Percentiles rank a stretch among this genome's conserved stretches.
Evolutionary conservation across 2,329 filamentous ascomycete species (phyloP).

Genomic region (Ceratocystis ficicola): DNA sequence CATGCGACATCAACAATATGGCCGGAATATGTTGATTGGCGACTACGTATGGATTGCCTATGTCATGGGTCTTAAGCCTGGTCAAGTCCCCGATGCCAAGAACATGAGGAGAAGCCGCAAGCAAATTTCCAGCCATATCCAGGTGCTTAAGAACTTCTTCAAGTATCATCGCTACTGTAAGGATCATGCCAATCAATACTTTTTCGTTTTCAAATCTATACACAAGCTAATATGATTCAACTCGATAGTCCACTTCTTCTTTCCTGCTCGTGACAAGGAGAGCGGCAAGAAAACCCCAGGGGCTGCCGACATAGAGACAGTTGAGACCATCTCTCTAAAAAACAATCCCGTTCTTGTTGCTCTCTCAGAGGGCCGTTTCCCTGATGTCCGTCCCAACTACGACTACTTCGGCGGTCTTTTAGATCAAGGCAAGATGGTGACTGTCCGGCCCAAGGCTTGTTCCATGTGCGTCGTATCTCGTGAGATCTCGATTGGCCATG

Average conservation of each 20-base stretch:
- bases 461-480: conserved; percentile 48
- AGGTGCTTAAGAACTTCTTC: conserved; percentile 57
- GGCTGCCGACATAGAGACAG: conserved; percentile 21
- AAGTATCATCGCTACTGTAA: conserved; percentile 50
- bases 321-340: conserved; percentile 47
- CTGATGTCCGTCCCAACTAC: conserved; percentile 49
- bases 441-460: conserved; percentile 45
- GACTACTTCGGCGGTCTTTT: conserved; percentile 49
- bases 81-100: conserved; percentile 35
- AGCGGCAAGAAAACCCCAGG: conserved; percentile 34
- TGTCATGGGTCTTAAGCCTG: conserved; percentile 35
- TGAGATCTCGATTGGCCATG: conserved; percentile 40
- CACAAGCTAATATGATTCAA: neutral
- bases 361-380: conserved; percentile 44
- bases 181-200: conserved; percentile 26
- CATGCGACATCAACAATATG: conserved; percentile 50
- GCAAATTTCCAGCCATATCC: conserved; percentile 59
- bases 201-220: neutral
- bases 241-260: conserved; percentile 46
- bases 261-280: conserved; percentile 44
- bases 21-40: conserved; percentile 58
- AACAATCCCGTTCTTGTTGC: conserved; percentile 52
- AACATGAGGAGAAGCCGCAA: conserved; percentile 40
- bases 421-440: conserved; percentile 41
- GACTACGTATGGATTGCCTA: conserved; percentile 52